Percentiles rank a stretch among this genome's conserved stretches.
phyloP scores from a whole-genome alignment of 306 rosid species.

The Adenanthera pavonina region DNA sequence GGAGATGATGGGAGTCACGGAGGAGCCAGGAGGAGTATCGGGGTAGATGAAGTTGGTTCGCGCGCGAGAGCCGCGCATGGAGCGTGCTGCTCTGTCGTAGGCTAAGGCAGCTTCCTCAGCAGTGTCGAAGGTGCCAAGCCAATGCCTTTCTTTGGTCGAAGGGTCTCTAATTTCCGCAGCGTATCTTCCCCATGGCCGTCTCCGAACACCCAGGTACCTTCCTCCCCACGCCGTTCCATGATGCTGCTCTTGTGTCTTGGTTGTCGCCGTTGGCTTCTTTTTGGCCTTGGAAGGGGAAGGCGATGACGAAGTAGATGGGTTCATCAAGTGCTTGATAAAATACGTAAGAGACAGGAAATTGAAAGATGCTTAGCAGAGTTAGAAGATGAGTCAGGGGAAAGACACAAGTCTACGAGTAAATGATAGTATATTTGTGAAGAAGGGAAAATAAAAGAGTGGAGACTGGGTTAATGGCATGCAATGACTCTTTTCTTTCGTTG shows the following conservation, averaged over 20 bases:
- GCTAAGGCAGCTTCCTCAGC: slow-evolving; percentile 47
- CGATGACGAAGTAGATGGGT: slow-evolving; percentile 27
- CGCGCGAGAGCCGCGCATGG: slow-evolving; percentile 46
- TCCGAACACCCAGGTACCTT: slow-evolving; percentile 44
- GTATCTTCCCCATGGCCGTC: slow-evolving; percentile 46
- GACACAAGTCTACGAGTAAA: neutral
- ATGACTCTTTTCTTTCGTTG: neutral
- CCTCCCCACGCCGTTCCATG: slow-evolving; percentile 35
- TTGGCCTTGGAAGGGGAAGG: slow-evolving; percentile 32
- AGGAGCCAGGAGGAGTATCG: slow-evolving; percentile 39
- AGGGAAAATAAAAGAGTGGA: neutral
- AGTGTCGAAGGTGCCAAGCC: slow-evolving; percentile 46
- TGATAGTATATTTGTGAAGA: slow-evolving; percentile 3
- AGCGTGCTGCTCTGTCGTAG: slow-evolving; percentile 44
- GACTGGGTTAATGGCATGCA: neutral
- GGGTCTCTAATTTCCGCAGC: slow-evolving; percentile 46
- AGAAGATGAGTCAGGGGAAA: neutral
- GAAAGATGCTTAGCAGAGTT: neutral
- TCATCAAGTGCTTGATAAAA: slow-evolving; percentile 24
- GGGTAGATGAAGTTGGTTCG: slow-evolving; percentile 45
- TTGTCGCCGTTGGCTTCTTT: slow-evolving; percentile 30
- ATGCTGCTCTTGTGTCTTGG: slow-evolving; percentile 20
- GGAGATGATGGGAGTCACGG: slow-evolving; percentile 44
- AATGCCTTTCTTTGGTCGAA: slow-evolving; percentile 46
- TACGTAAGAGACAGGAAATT: neutral